Percentiles rank a stretch among this genome's conserved stretches.
These are phyloP conservation scores for Aspergillus sp. DNA, from an alignment of 2,329 filamentous ascomycete genomes.

Conservation along the genomic window DNA sequence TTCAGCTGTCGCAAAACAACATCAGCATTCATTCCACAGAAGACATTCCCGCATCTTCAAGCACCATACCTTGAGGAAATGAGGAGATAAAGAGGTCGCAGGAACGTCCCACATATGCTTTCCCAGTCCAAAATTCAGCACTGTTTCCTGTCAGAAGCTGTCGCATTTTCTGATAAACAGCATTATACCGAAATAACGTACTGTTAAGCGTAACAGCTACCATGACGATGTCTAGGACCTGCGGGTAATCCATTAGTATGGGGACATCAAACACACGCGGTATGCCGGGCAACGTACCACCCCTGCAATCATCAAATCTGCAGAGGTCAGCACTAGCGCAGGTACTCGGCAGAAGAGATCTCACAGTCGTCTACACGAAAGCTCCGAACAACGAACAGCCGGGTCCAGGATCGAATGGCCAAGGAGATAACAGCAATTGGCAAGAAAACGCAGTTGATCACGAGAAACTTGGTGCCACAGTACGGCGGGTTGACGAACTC, in stretches of 20 bases:
- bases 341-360: slow-evolving; percentile 4
- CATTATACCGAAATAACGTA: no score
- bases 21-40: neutral
- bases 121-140: slow-evolving; percentile 19
- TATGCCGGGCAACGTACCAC: slow-evolving; percentile 19
- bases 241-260: no score
- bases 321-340: slow-evolving; percentile 1
- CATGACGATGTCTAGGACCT: slow-evolving; percentile 11
- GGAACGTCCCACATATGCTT: slow-evolving; percentile 22
- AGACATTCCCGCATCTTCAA: neutral
- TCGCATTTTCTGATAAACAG: no score
- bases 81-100: slow-evolving; percentile 9
- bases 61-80: slow-evolving; percentile 13
- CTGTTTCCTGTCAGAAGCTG: slow-evolving; percentile 4
- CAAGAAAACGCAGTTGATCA: slow-evolving; percentile 20
- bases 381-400: slow-evolving; percentile 15
- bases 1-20: slow-evolving; percentile 11
- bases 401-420: slow-evolving; percentile 16
- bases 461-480: slow-evolving; percentile 14
- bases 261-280: no score
- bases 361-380: slow-evolving; percentile 20
- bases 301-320: slow-evolving; percentile 17
- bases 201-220: slow-evolving; percentile 14
- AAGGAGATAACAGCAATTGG: slow-evolving; percentile 13
- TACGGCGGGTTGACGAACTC: slow-evolving; percentile 20